Percentiles rank a stretch among this genome's conserved stretches.
phyloP scores from a whole-genome alignment of 805 yeast species.

The Yarrowia bubula region DNA sequence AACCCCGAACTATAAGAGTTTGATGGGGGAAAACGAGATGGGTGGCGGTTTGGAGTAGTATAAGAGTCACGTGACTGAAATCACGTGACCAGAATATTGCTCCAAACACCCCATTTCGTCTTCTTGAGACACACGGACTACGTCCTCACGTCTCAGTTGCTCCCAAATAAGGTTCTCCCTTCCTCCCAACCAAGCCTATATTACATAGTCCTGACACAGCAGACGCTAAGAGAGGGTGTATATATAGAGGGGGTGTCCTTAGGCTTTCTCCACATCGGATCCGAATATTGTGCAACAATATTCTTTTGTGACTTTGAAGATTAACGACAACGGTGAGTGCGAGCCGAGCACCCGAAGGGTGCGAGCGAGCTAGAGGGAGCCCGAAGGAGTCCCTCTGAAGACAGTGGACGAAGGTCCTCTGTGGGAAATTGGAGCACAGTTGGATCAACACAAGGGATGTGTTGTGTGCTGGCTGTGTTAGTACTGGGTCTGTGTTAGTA shows the following conservation, averaged over 20 bases:
- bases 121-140: too few species aligned
- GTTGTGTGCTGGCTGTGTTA: too few species aligned
- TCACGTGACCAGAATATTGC: too few species aligned
- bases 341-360: not conserved
- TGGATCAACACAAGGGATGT: too few species aligned
- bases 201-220: not conserved
- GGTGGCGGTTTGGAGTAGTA: not conserved
- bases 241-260: slow-evolving; percentile 21
- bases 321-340: slow-evolving; percentile 17
- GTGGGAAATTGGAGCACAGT: too few species aligned
- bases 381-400: too few species aligned
- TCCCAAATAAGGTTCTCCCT: slow-evolving; percentile 12
- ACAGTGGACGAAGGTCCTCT: too few species aligned
- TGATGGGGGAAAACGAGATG: too few species aligned
- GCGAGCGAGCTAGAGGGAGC: not conserved
- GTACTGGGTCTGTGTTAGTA: too few species aligned
- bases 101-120: too few species aligned
- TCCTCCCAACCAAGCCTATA: slow-evolving; percentile 25
- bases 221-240: slow-evolving; percentile 8
- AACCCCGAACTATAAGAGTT: too few species aligned
- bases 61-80: not conserved
- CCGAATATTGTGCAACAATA: slow-evolving; percentile 18
- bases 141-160: not conserved
- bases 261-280: slow-evolving; percentile 18
- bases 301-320: slow-evolving; percentile 15